phyloP scores from a whole-genome alignment of 306 rosid species.

The Abrus precatorius region DNA sequence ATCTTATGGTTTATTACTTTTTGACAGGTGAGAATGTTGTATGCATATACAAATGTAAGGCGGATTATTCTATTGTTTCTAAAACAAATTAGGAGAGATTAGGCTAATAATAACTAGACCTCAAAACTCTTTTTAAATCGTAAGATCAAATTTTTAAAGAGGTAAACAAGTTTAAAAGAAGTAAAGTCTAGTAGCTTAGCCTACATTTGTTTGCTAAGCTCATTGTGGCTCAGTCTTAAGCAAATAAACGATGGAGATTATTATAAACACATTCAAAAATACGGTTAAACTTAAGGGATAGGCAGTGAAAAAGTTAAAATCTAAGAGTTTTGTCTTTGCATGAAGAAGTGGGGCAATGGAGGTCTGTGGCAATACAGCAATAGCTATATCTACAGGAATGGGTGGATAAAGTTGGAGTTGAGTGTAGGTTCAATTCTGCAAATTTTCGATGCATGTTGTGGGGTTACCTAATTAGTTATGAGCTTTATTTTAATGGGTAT shows the following conservation, averaged over 20 bases:
- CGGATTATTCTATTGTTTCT: neutral
- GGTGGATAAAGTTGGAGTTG: constrained; percentile 33
- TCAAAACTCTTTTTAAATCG: neutral
- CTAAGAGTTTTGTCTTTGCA: neutral
- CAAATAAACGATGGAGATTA: neutral
- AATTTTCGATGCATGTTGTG: constrained; percentile 53
- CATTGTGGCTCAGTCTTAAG: neutral
- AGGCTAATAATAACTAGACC: too few relatives aligned
- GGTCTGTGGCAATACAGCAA: neutral
- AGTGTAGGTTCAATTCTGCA: constrained; percentile 13
- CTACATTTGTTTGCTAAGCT: neutral
- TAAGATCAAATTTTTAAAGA: neutral
- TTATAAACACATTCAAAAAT: neutral
- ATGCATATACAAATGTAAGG: neutral
- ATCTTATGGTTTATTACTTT: neutral
- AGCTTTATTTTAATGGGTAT: constrained; percentile 44
- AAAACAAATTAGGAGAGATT: neutral
- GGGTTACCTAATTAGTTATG: constrained; percentile 49
- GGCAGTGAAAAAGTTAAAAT: neutral
- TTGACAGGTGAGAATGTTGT: neutral
- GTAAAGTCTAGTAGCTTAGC: neutral
- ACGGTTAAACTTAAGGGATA: neutral
- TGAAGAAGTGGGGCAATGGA: neutral
- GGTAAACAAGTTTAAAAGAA: neutral
- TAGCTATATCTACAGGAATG: neutral